These are phyloP conservation scores for Phanerochaete carnosa DNA, from an alignment of 768 basidiomycete genomes.

Conservation along the genomic window DNA sequence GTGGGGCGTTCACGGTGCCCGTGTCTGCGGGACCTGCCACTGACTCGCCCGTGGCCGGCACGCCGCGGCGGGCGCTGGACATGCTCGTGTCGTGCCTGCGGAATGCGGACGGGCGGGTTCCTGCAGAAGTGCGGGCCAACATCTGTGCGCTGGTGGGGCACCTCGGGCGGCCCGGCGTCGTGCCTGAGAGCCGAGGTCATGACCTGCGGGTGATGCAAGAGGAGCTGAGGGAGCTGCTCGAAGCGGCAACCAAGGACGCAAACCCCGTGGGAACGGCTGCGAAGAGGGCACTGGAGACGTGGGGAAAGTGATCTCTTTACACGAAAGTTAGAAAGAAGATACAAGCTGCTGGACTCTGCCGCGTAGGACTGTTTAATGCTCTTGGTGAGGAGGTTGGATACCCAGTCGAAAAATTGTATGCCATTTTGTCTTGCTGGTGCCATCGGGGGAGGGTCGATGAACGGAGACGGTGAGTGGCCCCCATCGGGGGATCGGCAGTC, in stretches of 20 bases:
- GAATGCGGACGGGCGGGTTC: slow-evolving; percentile 46
- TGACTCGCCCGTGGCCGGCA: slow-evolving; percentile 42
- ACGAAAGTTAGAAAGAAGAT: background rate
- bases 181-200: slow-evolving; percentile 34
- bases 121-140: slow-evolving; percentile 76
- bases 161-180: slow-evolving; percentile 49
- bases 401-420: background rate
- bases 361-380: background rate
- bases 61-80: slow-evolving; percentile 59
- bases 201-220: slow-evolving; percentile 48
- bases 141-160: slow-evolving; percentile 71
- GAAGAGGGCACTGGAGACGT: slow-evolving; percentile 39
- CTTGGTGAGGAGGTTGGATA: background rate
- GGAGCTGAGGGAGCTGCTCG: slow-evolving; percentile 45
- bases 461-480: too few relatives aligned
- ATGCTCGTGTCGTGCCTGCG: slow-evolving; percentile 62
- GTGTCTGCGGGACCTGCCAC: slow-evolving; percentile 32
- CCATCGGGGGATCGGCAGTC: too few relatives aligned
- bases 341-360: background rate
- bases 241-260: slow-evolving; percentile 34
- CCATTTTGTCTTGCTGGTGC: background rate
- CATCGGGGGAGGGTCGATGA: background rate
- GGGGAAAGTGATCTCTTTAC: slow-evolving; percentile 18
- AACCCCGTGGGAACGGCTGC: slow-evolving; percentile 35
- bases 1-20: slow-evolving; percentile 6